Conservation (phyloP, 2,329 filamentous ascomycete genomes). For the Ilyonectria mors-panacis region DNA sequence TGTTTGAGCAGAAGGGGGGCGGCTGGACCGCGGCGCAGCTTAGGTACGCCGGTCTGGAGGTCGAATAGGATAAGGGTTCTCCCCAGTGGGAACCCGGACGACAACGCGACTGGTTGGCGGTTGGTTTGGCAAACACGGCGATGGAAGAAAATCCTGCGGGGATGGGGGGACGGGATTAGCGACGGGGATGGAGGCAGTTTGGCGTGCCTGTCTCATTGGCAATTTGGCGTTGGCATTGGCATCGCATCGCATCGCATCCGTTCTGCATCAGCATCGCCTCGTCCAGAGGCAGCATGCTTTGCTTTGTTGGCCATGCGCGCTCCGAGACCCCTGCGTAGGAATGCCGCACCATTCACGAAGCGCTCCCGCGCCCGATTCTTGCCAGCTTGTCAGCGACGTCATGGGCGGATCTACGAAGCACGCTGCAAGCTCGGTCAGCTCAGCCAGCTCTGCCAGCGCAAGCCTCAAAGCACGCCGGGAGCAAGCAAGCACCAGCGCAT, state of each 20-base stretch:
- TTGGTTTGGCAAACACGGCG: constrained; percentile 25
- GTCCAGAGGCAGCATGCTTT: constrained; percentile 19
- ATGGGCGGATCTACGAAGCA: constrained; percentile 25
- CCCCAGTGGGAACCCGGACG: constrained; percentile 21
- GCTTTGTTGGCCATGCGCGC: constrained; percentile 32
- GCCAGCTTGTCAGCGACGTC: constrained; percentile 32
- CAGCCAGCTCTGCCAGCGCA: constrained; percentile 18
- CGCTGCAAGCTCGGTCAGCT: constrained; percentile 9
- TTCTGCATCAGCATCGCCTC: constrained; percentile 24
- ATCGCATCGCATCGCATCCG: constrained; percentile 6
- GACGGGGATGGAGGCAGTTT: constrained; percentile 30
- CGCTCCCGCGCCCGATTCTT: constrained; percentile 9
- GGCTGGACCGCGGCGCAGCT: constrained; percentile 26
- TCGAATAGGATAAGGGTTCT: constrained; percentile 17
- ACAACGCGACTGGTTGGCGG: constrained; percentile 28
- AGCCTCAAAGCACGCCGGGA: not conserved
- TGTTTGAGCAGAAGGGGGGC: constrained; percentile 11
- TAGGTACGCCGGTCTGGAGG: constrained; percentile 3
- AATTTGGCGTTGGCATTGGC: constrained; percentile 20
- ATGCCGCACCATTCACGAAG: constrained; percentile 13
- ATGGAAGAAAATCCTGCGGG: constrained; percentile 23
- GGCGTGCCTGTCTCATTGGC: constrained; percentile 16
- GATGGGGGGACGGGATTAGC: constrained; percentile 15
- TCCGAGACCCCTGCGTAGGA: constrained; percentile 20
- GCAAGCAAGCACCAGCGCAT: constrained; percentile 6